These are phyloP conservation scores for Rasamsonia emersonii DNA, from an alignment of 2,329 filamentous ascomycete species.

Conservation along the genomic window DNA sequence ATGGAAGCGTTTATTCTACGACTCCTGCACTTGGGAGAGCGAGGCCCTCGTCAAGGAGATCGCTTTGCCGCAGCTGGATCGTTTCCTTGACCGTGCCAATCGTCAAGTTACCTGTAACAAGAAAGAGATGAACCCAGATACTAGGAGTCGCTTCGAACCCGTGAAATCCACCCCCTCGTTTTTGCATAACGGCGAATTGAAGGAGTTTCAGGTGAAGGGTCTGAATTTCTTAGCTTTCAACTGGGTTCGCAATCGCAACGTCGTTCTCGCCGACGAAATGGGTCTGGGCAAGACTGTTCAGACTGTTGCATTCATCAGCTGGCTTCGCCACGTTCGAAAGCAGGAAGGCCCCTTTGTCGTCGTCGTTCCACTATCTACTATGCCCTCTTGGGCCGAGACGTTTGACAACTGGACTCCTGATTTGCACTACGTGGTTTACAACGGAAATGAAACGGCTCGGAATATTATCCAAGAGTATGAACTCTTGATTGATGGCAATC, in stretches of 20 bases:
- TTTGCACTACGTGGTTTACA: constrained; percentile 94
- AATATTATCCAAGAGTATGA: constrained; percentile 86
- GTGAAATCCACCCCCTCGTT: constrained; percentile 81
- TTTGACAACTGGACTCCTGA: constrained; percentile 96
- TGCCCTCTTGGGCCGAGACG: constrained; percentile 96
- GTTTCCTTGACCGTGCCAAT: constrained; percentile 74
- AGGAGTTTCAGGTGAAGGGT: constrained; percentile 87
- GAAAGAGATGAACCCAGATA: constrained; percentile 65
- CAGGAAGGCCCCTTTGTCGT: constrained; percentile 95
- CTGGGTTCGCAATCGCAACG: constrained; percentile 89
- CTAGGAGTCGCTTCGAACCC: constrained; percentile 60
- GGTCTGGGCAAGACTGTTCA: constrained; percentile 97
- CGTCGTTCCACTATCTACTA: constrained; percentile 93
- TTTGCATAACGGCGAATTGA: constrained; percentile 72
- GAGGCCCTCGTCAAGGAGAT: constrained; percentile 65
- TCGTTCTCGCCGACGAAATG: constrained; percentile 98
- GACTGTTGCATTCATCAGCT: constrained; percentile 93
- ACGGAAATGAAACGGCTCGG: constrained; percentile 78
- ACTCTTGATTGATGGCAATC: constrained; percentile 74
- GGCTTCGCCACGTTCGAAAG: constrained; percentile 78
- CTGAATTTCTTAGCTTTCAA: constrained; percentile 94
- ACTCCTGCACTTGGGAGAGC: constrained; percentile 88
- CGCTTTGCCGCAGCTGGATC: constrained; percentile 84
- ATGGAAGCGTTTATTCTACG: constrained; percentile 91
- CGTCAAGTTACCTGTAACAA: constrained; percentile 74